Evolutionary conservation across 2,329 filamentous ascomycete genomes (phyloP).

Genomic region (Alternaria ventricosa): DNA sequence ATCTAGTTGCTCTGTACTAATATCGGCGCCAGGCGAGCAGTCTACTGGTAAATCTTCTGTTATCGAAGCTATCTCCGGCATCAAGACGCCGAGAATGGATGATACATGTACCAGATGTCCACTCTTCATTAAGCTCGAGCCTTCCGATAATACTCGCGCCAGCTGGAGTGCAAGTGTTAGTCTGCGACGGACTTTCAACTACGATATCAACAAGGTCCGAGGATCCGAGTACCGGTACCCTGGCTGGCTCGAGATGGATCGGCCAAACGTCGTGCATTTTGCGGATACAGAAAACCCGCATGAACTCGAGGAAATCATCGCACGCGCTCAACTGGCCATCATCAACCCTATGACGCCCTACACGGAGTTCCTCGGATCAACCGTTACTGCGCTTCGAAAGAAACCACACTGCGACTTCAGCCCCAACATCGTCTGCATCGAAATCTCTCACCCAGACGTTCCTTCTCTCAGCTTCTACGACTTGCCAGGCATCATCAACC

Average conservation of each 20-base stretch:
- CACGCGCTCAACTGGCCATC: conserved; percentile 78
- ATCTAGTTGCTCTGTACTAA: not conserved
- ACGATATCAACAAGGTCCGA: conserved; percentile 50
- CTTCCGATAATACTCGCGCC: conserved; percentile 53
- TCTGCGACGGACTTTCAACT: conserved; percentile 70
- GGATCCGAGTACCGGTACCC: conserved; percentile 60
- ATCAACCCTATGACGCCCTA: conserved; percentile 69
- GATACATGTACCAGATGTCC: conserved; percentile 83
- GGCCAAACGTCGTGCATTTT: conserved; percentile 61
- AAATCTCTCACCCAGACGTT: conserved; percentile 74
- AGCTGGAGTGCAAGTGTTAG: conserved; percentile 72
- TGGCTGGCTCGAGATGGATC: conserved; percentile 63
- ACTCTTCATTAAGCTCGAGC: conserved; percentile 75
- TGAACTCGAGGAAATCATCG: conserved; percentile 71
- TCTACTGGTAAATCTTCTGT: conserved; percentile 79
- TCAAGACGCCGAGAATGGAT: conserved; percentile 72
- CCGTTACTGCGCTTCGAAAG: not conserved
- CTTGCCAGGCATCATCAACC: conserved; percentile 80
- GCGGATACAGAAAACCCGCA: conserved; percentile 66
- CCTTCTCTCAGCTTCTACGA: conserved; percentile 84
- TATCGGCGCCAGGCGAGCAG: conserved; percentile 63
- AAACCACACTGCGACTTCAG: conserved; percentile 70
- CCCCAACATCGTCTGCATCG: conserved; percentile 79
- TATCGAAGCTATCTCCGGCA: conserved; percentile 60
- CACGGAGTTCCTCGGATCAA: conserved; percentile 44